Base-by-base conservation (phyloP, 306 rosid species). In the Trichosanthes truncata region DNA sequence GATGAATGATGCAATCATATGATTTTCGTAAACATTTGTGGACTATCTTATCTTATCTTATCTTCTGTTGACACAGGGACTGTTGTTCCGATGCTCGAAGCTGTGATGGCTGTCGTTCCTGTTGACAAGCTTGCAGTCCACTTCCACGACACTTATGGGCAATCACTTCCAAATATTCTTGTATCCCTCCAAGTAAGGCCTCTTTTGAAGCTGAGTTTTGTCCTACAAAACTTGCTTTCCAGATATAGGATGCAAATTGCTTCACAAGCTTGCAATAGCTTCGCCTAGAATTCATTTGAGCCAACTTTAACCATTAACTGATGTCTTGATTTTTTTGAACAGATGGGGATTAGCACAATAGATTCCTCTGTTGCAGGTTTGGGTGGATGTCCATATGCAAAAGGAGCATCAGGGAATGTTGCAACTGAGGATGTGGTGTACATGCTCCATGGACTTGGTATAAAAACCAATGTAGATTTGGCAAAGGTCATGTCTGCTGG, bases 371-470 rank as follows among this genome's bases (percentile, higher is more conserved):
- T 86, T 53, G 76, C 96, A 20, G 93, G 93, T 66, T 82, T 90
- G 41, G 95, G 95, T 5, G 95, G 95, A 23, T 90, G 95, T 73
- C 95, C 95, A 11, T 88, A 88, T 76, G 96, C 96, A 4, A 87
- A 86, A 76, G 96, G 96, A 84, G 96, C 93, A 74, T 84, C 93
- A 0, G 93, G 93, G 72, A 91, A 93, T 59, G 93, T 92, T 40
- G 92, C 97, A 17, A 91, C 93, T 18, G 98, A 92, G 87, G 98
- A 95, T 84, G 98, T 95, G 46, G 91, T 95, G 49, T 95, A 95
- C 90, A 89, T 89, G 98, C 91, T 92, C 60, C 85, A 86, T 77
- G 98, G 95, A 5, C 89, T 92, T 35, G 97, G 97, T 79, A 84
- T 95, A 13, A 83, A 88, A 81, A 95, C 97, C 63, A 88, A 89